Base-by-base conservation (phyloP, 2,329 filamentous ascomycete genomes). In the Trichoderma brevicompactum region DNA sequence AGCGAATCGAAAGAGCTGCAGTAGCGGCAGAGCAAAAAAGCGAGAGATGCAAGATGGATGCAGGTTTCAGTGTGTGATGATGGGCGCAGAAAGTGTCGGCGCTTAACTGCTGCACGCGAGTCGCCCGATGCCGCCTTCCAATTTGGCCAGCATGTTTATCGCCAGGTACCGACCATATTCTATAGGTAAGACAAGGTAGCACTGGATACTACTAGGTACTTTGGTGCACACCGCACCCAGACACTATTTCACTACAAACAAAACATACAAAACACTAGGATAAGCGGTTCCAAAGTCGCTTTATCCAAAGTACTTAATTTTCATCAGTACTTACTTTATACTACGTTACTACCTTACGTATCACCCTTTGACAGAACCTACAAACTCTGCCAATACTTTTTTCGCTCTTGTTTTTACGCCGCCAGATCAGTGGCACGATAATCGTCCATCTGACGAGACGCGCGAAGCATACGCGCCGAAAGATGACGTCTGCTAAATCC, bases 61-160 rank as follows among this genome's bases (percentile, higher is more conserved):
- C 56, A 60, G 56, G 56, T 50, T 43, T 50, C 56, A 43, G n/a
- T 17, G 49, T 54, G 59, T 63, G 59, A 62, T 54, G 59, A 63
- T 34, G 13, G 59, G n/a, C 13, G 38, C 48, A n/a, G 38, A 53
- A 43, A 46, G 40, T 38, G 48, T 54, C 48, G 59, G 59, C 59
- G 59, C 59, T 63, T 63, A 63, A 41, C 49, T 38, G 46, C 48
- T 36, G 9, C 59, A 63, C 59, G 59, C 46, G 48, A 46, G 40
- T 13, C 40, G 59, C 49, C 48, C 59, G 46, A 44, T 53, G 36
- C 48, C 12, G 40, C 40, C 59, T 54, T 63, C 28, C 32, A 7
- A 38, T 63, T 62, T 38, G 50, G 7, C 34, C 34, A 53, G 23
- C n/a, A 28, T 5, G 23, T 28, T 28, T 28, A 28, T 28, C 23